phyloP scores from a whole-genome alignment of 148 eudicot genomes.

The Talinum fruticosum region DNA sequence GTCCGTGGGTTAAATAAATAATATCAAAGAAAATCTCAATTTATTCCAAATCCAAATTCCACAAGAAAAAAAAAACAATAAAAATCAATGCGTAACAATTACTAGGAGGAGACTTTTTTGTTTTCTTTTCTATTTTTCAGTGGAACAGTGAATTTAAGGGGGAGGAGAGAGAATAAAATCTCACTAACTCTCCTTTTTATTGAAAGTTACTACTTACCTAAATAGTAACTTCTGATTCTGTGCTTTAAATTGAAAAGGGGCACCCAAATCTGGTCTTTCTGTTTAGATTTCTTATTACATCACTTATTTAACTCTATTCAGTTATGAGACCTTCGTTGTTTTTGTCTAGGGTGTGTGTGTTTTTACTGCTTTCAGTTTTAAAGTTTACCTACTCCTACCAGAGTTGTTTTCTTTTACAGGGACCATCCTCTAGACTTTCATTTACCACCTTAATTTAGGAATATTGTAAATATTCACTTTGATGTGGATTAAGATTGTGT shows the following conservation, averaged over 20 bases:
- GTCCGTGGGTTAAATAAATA: not conserved
- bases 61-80: not conserved
- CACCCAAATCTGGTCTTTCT: not conserved
- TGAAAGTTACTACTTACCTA: constrained; percentile 4
- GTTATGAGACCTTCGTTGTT: not conserved
- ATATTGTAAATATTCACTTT: not conserved
- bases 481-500: not conserved
- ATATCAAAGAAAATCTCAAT: not conserved
- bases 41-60: not conserved
- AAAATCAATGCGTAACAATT: constrained; percentile 3
- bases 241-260: not conserved
- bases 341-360: not conserved
- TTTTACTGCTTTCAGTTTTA: not conserved
- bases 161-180: not conserved
- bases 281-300: not conserved
- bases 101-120: not conserved
- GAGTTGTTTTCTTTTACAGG: not conserved
- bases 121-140: not conserved
- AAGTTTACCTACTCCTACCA: not conserved
- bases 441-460: not conserved
- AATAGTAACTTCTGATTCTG: constrained; percentile 6
- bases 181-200: not conserved
- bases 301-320: not conserved
- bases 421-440: not conserved
- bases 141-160: not conserved